Evolutionary conservation across 495 filamentous ascomycete species (phyloP).

Genomic region (Neurospora sp.): DNA sequence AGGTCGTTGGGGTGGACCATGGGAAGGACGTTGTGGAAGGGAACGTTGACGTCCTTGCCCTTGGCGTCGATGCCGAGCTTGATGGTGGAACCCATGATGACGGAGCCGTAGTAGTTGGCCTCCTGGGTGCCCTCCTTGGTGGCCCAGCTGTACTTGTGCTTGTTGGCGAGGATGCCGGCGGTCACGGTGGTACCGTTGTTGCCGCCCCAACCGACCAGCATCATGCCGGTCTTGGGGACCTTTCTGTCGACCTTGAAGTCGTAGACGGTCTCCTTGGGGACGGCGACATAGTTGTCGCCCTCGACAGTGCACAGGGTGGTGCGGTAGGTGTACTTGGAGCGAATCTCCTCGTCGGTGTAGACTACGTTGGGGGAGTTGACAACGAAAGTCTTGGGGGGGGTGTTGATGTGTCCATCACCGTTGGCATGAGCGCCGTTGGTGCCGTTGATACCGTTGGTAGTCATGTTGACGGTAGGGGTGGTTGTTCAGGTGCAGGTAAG

Average conservation of each 20-base stretch:
- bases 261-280: conserved; percentile 81
- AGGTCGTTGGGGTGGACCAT: conserved; percentile 98
- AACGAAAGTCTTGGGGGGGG: conserved; percentile 52
- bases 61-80: conserved; percentile 85
- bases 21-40: conserved; percentile 85
- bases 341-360: conserved; percentile 83
- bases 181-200: conserved; percentile 98
- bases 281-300: conserved; percentile 68
- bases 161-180: conserved; percentile 94
- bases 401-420: conserved; percentile 7
- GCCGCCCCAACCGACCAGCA: conserved; percentile 97
- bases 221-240: conserved; percentile 86
- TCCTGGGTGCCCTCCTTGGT: conserved; percentile 76
- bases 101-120: conserved; percentile 96
- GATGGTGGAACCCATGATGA: conserved; percentile 93
- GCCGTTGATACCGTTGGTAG: conserved; percentile 47
- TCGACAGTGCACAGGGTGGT: conserved; percentile 70
- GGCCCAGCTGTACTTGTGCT: conserved; percentile 77
- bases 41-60: conserved; percentile 91
- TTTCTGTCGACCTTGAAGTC: conserved; percentile 96
- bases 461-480: conserved; percentile 2
- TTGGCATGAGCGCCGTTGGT: conserved; percentile 22
- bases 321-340: conserved; percentile 91
- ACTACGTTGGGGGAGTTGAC: conserved; percentile 88
- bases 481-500: conserved; percentile 16